Conservation (phyloP, 2,329 filamentous ascomycete genomes). For the Fusarium graminum region DNA sequence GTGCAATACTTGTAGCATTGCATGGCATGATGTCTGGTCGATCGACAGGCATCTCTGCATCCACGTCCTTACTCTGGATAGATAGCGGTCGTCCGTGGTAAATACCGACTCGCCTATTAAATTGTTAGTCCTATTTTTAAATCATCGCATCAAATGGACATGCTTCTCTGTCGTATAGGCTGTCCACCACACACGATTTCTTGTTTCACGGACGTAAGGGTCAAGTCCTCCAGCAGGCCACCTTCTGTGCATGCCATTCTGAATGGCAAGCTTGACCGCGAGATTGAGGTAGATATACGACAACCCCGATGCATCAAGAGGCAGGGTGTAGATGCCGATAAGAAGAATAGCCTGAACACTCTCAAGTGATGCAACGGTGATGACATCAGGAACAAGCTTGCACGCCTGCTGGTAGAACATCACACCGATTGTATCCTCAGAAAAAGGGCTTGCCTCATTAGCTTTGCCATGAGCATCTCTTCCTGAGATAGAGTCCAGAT, state of each 20-base stretch:
- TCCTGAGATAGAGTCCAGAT: conserved; percentile 56
- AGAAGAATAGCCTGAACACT: conserved; percentile 70
- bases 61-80: conserved; percentile 64
- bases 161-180: conserved; percentile 69
- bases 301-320: conserved; percentile 67
- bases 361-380: conserved; percentile 67
- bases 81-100: conserved; percentile 69
- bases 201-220: conserved; percentile 62
- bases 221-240: conserved; percentile 63
- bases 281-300: conserved; percentile 70
- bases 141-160: conserved; percentile 18
- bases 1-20: conserved; percentile 59
- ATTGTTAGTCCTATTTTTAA: conserved; percentile 26
- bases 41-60: conserved; percentile 65
- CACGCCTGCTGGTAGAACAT: conserved; percentile 69
- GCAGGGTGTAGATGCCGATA: conserved; percentile 67
- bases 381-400: conserved; percentile 67
- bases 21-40: conserved; percentile 58
- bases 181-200: conserved; percentile 70
- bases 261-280: conserved; percentile 68
- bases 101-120: conserved; percentile 64
- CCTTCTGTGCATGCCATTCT: conserved; percentile 71
- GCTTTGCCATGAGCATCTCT: conserved; percentile 39
- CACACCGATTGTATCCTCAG: conserved; percentile 66
- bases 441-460: conserved; percentile 50